Evolutionary conservation across 495 filamentous ascomycete species (phyloP).

Genomic region (Coniosporium apollinis): DNA sequence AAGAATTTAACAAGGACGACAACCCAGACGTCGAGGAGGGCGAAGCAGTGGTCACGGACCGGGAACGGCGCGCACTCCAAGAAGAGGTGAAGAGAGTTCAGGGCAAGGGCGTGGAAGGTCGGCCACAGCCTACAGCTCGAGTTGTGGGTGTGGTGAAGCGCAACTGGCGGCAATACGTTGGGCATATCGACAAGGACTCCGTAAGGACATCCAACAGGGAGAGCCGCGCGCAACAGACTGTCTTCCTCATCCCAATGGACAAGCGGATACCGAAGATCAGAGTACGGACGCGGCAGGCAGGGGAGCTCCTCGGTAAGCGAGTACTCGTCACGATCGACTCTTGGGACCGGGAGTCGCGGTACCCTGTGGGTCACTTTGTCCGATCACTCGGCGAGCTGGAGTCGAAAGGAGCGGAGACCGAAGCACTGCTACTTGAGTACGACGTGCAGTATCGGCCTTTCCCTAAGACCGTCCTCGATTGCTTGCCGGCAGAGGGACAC

Average conservation of each 20-base stretch:
- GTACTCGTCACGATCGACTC: slow-evolving; percentile 91
- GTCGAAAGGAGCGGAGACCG: slow-evolving; percentile 89
- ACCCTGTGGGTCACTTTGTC: slow-evolving; percentile 87
- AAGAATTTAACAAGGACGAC: slow-evolving; percentile 80
- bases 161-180: slow-evolving; percentile 96
- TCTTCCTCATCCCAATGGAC: slow-evolving; percentile 95
- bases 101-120: slow-evolving; percentile 57
- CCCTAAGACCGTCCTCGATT: slow-evolving; percentile 86
- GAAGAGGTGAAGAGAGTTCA: slow-evolving; percentile 83
- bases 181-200: slow-evolving; percentile 78
- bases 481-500: slow-evolving; percentile 79
- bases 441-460: slow-evolving; percentile 97
- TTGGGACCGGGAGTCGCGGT: slow-evolving; percentile 84
- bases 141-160: slow-evolving; percentile 87
- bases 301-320: slow-evolving; percentile 73
- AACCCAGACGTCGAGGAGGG: slow-evolving; percentile 69
- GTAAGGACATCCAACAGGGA: slow-evolving; percentile 51
- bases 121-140: slow-evolving; percentile 75
- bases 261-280: slow-evolving; percentile 93
- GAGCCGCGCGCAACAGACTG: slow-evolving; percentile 69
- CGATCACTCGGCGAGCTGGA: slow-evolving; percentile 85
- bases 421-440: slow-evolving; percentile 83
- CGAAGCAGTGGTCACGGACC: slow-evolving; percentile 63
- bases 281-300: slow-evolving; percentile 75
- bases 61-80: slow-evolving; percentile 68